These are phyloP conservation scores for Silene latifolia DNA, from an alignment of 148 eudicot genomes.

Conservation along the genomic window DNA sequence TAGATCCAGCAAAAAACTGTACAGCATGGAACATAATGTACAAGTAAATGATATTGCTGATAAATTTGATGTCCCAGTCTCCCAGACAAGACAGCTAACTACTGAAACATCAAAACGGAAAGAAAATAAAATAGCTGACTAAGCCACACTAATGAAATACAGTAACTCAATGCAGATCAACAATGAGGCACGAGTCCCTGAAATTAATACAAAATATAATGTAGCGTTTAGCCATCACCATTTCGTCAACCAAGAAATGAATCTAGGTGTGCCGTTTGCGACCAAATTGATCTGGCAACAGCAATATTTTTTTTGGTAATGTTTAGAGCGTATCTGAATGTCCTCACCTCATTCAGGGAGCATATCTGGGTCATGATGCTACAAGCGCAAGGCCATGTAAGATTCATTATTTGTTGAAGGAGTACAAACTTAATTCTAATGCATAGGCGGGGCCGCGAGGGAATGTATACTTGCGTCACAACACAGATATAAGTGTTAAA, in stretches of 20 bases:
- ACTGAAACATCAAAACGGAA: neutral
- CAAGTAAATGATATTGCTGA: neutral
- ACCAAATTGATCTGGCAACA: neutral
- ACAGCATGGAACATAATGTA: conserved; percentile 5
- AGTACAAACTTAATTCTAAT: neutral
- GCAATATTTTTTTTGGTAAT: neutral
- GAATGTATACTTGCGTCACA: neutral
- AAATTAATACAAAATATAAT: no score
- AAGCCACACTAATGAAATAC: neutral
- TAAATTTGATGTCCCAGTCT: no score
- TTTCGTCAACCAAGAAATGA: neutral
- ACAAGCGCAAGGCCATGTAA: neutral
- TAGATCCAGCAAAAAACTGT: conserved; percentile 92
- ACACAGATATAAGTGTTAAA: neutral
- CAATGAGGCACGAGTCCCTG: neutral
- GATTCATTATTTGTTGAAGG: neutral
- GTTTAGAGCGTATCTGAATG: neutral
- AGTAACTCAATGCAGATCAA: neutral
- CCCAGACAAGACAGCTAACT: neutral
- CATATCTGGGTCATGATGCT: neutral
- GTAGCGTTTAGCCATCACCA: neutral
- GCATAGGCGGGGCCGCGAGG: neutral
- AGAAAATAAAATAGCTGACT: neutral
- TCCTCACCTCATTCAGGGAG: neutral
- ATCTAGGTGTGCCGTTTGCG: neutral